These are phyloP conservation scores for Kurtzmaniella fragi DNA, from an alignment of 805 yeast genomes.

Conservation along the genomic window DNA sequence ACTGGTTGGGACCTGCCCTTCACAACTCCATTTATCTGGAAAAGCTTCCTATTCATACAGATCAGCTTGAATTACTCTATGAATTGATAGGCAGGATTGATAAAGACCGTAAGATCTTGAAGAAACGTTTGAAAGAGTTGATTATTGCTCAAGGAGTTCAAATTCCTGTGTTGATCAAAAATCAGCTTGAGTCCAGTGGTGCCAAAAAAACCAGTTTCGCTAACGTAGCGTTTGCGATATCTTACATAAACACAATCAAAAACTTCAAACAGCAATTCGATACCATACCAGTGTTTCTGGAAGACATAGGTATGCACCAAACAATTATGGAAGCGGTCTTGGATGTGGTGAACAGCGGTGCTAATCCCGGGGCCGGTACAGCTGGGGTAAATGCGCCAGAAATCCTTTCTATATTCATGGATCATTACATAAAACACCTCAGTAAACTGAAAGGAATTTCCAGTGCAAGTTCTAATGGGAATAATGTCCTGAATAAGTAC, in stretches of 20 bases:
- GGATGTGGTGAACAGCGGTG: slow-evolving; percentile 39
- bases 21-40: slow-evolving; percentile 8
- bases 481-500: slow-evolving; percentile 4
- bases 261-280: slow-evolving; percentile 48
- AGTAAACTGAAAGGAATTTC: slow-evolving; percentile 14
- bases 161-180: slow-evolving; percentile 21
- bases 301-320: slow-evolving; percentile 46
- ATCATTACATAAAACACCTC: slow-evolving; percentile 32
- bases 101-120: slow-evolving; percentile 44
- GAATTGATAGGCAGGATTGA: slow-evolving; percentile 51
- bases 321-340: slow-evolving; percentile 55
- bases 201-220: slow-evolving; percentile 5
- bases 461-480: slow-evolving; percentile 10
- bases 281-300: slow-evolving; percentile 43
- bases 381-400: slow-evolving; percentile 33
- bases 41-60: background rate
- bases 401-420: slow-evolving; percentile 36
- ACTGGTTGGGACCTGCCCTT: slow-evolving; percentile 49
- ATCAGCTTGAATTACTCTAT: slow-evolving; percentile 44
- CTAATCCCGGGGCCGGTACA: no score
- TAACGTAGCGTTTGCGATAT: slow-evolving; percentile 43
- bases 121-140: slow-evolving; percentile 40
- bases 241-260: slow-evolving; percentile 63
- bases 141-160: slow-evolving; percentile 44
- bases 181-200: slow-evolving; percentile 4